Percentiles rank a stretch among this genome's conserved stretches.
These are phyloP conservation scores for Rhodotorula sp. DNA, from an alignment of 1,284 basidiomycete species.

Conservation along the genomic window DNA sequence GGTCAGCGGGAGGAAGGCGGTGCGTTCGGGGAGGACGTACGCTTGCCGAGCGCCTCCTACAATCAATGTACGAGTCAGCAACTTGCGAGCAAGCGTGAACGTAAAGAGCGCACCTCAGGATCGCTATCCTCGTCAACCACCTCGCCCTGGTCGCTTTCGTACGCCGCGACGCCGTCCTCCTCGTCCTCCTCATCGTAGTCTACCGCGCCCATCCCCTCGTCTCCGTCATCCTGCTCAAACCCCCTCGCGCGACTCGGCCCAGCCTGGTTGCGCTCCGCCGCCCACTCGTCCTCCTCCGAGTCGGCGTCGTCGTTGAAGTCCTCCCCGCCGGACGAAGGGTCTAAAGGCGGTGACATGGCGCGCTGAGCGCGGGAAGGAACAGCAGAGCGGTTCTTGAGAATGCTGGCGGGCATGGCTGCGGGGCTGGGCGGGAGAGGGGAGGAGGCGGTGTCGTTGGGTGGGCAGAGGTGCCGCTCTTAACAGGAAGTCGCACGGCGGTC, in stretches of 20 bases:
- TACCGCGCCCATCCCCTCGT: constrained; percentile 10
- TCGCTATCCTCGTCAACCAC: constrained; percentile 32
- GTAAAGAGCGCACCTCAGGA: constrained; percentile 16
- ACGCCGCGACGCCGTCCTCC: constrained; percentile 28
- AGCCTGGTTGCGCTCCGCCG: constrained; percentile 10
- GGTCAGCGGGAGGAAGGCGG: not conserved
- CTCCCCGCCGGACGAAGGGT: constrained; percentile 6
- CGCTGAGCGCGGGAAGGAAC: not conserved
- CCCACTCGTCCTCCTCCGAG: constrained; percentile 42
- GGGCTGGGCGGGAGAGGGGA: not conserved
- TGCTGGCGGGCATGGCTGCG: not conserved
- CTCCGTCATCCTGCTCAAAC: not conserved
- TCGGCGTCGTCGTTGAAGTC: constrained; percentile 6
- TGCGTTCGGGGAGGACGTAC: not conserved
- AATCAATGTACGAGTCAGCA: not conserved
- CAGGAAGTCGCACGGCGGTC: no score
- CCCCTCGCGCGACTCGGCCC: not conserved
- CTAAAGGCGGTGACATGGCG: not conserved
- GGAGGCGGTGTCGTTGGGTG: not conserved
- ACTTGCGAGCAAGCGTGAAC: accelerated
- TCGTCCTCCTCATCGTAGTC: constrained; percentile 27
- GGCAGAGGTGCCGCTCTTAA: no score
- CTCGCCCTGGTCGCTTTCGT: constrained; percentile 38
- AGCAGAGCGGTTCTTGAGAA: not conserved
- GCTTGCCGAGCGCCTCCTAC: constrained; percentile 9